Evolutionary conservation across 345 rosid genomes (phyloP).

Genomic region (Citrus sinensis): DNA sequence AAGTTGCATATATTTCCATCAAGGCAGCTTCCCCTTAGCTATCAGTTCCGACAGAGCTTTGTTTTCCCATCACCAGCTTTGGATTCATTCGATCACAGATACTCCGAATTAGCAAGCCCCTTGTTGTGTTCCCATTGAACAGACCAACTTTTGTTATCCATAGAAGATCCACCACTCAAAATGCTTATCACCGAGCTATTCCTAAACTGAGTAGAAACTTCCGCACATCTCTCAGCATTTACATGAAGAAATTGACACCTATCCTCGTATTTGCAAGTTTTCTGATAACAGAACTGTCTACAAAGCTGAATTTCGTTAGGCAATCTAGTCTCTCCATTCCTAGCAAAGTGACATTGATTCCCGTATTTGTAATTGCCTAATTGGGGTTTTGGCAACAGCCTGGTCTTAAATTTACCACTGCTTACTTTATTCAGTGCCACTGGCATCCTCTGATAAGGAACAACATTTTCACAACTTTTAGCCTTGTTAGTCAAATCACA

Average conservation of each 20-base stretch:
- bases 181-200: neutral
- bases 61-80: slow-evolving; percentile 9
- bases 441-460: neutral
- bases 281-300: too few species aligned
- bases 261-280: slow-evolving; percentile 13
- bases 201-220: neutral
- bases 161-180: neutral
- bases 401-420: too few species aligned
- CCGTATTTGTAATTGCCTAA: neutral
- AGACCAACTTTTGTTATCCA: neutral
- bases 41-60: slow-evolving; percentile 18
- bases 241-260: slow-evolving; percentile 16
- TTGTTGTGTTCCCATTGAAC: neutral
- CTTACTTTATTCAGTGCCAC: neutral
- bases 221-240: neutral
- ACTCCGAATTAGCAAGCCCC: neutral
- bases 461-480: neutral
- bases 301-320: too few species aligned
- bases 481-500: neutral
- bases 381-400: too few species aligned
- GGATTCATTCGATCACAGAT: neutral
- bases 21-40: slow-evolving; percentile 14
- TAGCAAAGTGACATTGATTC: too few species aligned
- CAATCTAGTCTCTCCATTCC: too few species aligned
- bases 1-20: slow-evolving; percentile 13